Base-by-base conservation (phyloP, 306 rosid species). In the Sicyos baderoa region DNA sequence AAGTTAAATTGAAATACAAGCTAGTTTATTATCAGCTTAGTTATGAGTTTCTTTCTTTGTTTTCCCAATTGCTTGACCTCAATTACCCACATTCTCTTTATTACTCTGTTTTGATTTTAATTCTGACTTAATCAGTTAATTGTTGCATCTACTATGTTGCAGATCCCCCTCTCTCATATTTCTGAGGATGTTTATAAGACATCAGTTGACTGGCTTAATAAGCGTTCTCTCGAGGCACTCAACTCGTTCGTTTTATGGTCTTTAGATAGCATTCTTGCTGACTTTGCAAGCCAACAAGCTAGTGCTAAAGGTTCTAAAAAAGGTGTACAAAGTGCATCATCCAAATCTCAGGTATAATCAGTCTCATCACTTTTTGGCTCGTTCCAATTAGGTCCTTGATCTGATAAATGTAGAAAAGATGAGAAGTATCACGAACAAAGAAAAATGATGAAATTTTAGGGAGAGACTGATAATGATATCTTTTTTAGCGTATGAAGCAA, bases 321-420 rank as follows among this genome's bases (percentile, higher is more conserved):
- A 76, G 78, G 79, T 72, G 91, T 40, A 62, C 89, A 88, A 62
- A 85, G 81, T 45, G 82, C 65, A 17, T 55, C 93, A 25, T 83
- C 97, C 74, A 88, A 93, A 77, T 93, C 97, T 76, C 95, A 85
- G 96, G 97, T 93, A 84, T 4, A 55, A 21, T 12, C 11, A 53
- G 18, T 22, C 22, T 21, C 71, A 45, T 47, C 37, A 22, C 18
- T 3, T 12, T 23, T 22, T 47, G 49, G 44, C 9, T 40, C 1
- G 45, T 40, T 42, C 1, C n/a, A 42, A 21, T 21, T 42, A 45
- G 70, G 37, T 21, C 54, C 35, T 45, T 37, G 54, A 2, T 44
- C 54, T 65, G 44, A 63, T 9, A 15, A 65, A 65, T 65, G 54
- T 27, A 13, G 70, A 62, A 18, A 64, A 40, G n/a, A 7, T 22